These are phyloP conservation scores for Fusarium luffae DNA, from an alignment of 2,329 filamentous ascomycete species.

Conservation along the genomic window DNA sequence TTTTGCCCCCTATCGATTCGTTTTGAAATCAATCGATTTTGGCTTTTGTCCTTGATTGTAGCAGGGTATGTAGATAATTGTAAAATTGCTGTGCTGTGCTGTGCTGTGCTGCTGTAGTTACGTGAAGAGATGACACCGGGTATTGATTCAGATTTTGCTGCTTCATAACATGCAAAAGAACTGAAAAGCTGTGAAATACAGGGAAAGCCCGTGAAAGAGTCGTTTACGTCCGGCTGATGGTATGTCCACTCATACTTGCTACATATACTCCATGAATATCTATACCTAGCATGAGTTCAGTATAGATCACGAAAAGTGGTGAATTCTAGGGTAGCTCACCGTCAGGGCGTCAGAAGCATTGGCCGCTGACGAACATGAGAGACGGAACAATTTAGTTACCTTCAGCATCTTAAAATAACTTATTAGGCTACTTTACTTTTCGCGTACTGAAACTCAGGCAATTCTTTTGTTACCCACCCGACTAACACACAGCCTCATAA, in stretches of 20 bases:
- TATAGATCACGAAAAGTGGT: background rate
- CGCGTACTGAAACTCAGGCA: no score
- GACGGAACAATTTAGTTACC: no score
- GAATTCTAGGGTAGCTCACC: background rate
- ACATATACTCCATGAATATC: background rate
- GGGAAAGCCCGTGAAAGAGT: background rate
- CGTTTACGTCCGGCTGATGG: background rate
- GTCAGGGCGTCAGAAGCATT: no score
- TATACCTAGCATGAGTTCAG: background rate
- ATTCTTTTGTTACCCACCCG: no score
- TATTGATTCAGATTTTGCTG: no score
- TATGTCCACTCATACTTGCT: background rate
- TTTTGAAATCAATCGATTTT: no score
- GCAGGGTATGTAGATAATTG: background rate
- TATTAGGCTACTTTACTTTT: no score
- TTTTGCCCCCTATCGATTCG: rapidly evolving
- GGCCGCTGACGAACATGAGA: no score
- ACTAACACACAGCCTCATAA: background rate
- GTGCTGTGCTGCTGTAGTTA: background rate
- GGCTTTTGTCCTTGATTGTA: background rate
- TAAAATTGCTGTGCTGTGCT: background rate
- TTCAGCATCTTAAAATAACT: no score
- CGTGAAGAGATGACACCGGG: background rate
- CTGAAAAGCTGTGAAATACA: no score
- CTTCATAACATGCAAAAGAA: no score